Conservation (phyloP, 768 basidiomycete species). For the Chiua virens region DNA sequence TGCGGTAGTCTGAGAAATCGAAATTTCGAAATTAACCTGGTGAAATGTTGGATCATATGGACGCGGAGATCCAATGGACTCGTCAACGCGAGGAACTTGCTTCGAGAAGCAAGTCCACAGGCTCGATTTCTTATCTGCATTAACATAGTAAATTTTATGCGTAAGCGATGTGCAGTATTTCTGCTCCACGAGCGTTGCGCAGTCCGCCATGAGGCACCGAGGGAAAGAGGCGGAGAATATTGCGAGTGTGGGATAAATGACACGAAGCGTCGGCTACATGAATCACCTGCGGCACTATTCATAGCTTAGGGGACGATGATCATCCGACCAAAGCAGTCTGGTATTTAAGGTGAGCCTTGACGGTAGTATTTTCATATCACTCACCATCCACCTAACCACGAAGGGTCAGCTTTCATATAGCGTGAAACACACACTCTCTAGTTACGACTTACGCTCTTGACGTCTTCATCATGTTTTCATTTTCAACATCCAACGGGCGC, state of each 20-base stretch:
- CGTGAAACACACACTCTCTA: background rate
- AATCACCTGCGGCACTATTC: constrained; percentile 4
- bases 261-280: background rate
- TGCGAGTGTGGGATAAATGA: constrained; percentile 6
- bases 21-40: too few relatives aligned
- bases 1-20: too few relatives aligned
- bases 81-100: background rate
- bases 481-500: background rate
- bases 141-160: too few relatives aligned
- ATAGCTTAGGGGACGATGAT: background rate
- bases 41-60: too few relatives aligned
- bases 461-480: constrained; percentile 9
- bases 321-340: background rate
- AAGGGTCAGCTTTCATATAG: background rate
- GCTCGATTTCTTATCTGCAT: too few relatives aligned
- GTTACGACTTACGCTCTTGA: constrained; percentile 1
- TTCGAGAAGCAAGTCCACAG: too few relatives aligned
- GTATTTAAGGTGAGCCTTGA: constrained; percentile 5
- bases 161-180: background rate
- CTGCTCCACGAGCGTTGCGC: background rate
- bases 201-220: constrained; percentile 6
- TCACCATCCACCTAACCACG: background rate
- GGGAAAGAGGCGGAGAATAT: constrained; percentile 1
- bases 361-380: background rate
- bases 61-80: background rate